Conservation (phyloP, 2,329 filamentous ascomycete species). For the Mollisia scopiformis region DNA sequence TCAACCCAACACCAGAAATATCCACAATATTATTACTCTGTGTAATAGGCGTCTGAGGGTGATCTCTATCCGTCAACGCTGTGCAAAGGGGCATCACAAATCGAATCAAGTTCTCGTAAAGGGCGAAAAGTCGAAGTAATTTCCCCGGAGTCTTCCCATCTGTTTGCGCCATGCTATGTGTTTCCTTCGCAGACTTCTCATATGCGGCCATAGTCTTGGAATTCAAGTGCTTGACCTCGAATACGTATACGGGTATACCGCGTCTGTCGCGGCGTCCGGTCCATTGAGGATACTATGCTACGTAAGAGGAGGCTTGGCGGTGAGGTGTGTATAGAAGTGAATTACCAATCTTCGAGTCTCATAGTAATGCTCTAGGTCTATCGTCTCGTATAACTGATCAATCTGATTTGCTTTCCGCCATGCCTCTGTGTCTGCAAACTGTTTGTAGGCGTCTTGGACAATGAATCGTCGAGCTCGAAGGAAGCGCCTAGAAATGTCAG, state of each 20-base stretch:
- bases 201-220: constrained; percentile 80
- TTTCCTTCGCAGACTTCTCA: constrained; percentile 62
- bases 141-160: constrained; percentile 72
- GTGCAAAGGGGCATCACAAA: constrained; percentile 88
- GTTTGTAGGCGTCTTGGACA: constrained; percentile 74
- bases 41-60: constrained; percentile 83
- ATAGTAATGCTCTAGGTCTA: constrained; percentile 84
- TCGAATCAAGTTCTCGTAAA: constrained; percentile 90
- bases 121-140: constrained; percentile 83
- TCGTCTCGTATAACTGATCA: constrained; percentile 80
- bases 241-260: constrained; percentile 91
- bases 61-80: constrained; percentile 69
- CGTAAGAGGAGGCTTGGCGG: constrained; percentile 6
- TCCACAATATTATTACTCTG: constrained; percentile 96
- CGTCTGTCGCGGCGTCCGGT: constrained; percentile 87
- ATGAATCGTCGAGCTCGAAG: constrained; percentile 84
- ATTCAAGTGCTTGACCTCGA: constrained; percentile 82
- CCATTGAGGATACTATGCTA: constrained; percentile 86
- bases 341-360: constrained; percentile 73
- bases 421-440: constrained; percentile 87
- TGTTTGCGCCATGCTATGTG: constrained; percentile 62
- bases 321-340: constrained; percentile 13
- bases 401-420: constrained; percentile 84
- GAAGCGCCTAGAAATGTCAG: constrained; percentile 64
- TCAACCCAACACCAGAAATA: constrained; percentile 82